Base-by-base conservation (phyloP, 1,284 basidiomycete species). In the Polyporus tsugae region DNA sequence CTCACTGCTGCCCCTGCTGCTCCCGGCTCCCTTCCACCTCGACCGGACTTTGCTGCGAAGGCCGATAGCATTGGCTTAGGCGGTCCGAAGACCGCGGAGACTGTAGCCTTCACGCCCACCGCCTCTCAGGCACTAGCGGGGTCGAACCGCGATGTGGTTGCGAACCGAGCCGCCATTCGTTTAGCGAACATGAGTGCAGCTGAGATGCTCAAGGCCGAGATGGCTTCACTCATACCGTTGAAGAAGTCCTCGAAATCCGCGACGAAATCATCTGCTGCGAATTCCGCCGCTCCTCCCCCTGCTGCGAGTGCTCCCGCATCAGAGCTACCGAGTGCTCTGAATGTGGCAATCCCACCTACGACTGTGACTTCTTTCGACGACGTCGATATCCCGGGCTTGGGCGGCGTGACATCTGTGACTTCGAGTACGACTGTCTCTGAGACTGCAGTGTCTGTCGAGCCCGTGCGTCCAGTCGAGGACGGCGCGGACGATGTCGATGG, bases 161-260 rank as follows among this genome's bases (percentile, higher is more conserved):
- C 91, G 64, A 97, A 97, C 78, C 89, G 95, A 66, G 87, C 88
- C 73, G 94, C 94, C 29, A 95, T 97, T 73, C 90, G 97, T 67
- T 92, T 98, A 89, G 97, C 97, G 17, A 99, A 99, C 78, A 90
- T 98, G 87, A 95, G 91, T 81, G 97, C 97, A 57, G 97, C 96
- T 67, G 95, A 98, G 78, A 89, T 92, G 78, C 85, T 99, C 74
- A 97, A 95, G 81, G 96, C 96, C 63, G 95, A 99, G 81, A 82
- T 99, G 72, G 88, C 90, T 69, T 91, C 91, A 46, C 81, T 90
- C 64, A 77, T 85, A 64, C 89, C 91, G 64, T 84, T 90, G 65
- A 90, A 49, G 44, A 62, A 91, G 77, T 80, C 84, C 73, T 77
- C 78, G 76, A 79, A 83, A 46, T 75, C 78, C 57, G 72, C 82